phyloP scores from a whole-genome alignment of 2,329 filamentous ascomycete genomes.

The Arthrobotrys pseudoclavata region DNA sequence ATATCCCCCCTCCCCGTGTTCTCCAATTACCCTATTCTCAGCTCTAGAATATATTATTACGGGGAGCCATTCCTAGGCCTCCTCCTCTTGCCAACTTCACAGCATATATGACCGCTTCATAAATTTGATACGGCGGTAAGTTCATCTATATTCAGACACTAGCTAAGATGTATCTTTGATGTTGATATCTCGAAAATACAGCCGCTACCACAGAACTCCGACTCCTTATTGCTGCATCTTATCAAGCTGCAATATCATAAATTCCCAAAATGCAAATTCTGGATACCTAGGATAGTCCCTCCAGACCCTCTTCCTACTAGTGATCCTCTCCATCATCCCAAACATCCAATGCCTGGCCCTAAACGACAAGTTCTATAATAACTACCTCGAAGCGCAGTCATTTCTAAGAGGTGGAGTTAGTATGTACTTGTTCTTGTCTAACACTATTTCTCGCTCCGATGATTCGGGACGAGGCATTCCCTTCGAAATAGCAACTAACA shows the following conservation, averaged over 20 bases:
- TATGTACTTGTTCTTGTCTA: constrained; percentile 8
- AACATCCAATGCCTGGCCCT: constrained; percentile 26
- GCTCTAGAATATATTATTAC: neutral
- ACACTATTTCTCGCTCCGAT: neutral
- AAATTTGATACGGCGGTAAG: no score
- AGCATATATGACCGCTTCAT: no score
- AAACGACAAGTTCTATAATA: constrained; percentile 46
- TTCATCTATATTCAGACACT: no score
- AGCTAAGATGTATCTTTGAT: no score
- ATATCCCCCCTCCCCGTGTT: no score
- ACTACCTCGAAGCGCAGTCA: constrained; percentile 42
- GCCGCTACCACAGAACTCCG: neutral
- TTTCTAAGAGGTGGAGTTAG: constrained; percentile 35
- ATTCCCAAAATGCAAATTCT: constrained; percentile 7
- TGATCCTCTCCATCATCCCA: neutral
- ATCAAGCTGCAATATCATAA: neutral
- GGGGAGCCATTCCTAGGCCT: no score
- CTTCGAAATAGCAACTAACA: neutral
- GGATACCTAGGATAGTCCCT: neutral
- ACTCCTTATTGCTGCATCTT: no score
- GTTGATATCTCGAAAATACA: neutral
- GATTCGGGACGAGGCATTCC: neutral
- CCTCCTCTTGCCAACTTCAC: no score
- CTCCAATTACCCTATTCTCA: neutral
- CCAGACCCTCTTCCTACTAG: neutral